Conservation (phyloP, 2,329 filamentous ascomycete genomes). For the Sclerotinia subarctica region DNA sequence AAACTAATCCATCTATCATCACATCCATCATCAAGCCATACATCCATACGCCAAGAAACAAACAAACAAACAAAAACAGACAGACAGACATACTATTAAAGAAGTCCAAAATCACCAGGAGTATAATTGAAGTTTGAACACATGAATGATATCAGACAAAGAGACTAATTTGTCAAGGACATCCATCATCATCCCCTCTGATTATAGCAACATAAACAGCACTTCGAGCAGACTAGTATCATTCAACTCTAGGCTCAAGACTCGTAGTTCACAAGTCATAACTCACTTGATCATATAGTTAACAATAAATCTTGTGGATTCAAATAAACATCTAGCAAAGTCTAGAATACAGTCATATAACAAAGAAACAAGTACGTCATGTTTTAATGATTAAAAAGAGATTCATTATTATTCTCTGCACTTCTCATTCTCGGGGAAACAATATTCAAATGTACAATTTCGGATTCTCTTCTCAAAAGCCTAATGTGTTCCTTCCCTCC, state of each 20-base stretch:
- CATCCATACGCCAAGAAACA: no score
- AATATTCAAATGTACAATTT: conserved; percentile 34
- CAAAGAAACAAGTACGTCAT: neutral
- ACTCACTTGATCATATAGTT: neutral
- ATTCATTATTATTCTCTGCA: conserved; percentile 21
- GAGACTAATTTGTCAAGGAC: neutral
- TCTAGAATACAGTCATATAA: neutral
- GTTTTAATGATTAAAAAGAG: conserved; percentile 10
- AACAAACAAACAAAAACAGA: no score
- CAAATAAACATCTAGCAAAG: no score
- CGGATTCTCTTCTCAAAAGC: conserved; percentile 32
- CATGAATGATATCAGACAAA: no score
- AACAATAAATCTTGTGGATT: neutral
- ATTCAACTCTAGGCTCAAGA: neutral
- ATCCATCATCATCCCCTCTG: neutral
- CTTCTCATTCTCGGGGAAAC: conserved; percentile 11
- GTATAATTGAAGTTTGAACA: no score
- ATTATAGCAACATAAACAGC: neutral
- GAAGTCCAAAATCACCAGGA: no score
- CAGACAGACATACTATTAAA: no score
- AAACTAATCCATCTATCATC: no score
- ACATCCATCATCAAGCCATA: no score
- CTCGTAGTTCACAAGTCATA: neutral
- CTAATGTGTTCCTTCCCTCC: conserved; percentile 17
- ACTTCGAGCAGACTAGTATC: neutral